phyloP scores from a whole-genome alignment of 2,329 filamentous ascomycete species.

The Chaetomium strumarium region DNA sequence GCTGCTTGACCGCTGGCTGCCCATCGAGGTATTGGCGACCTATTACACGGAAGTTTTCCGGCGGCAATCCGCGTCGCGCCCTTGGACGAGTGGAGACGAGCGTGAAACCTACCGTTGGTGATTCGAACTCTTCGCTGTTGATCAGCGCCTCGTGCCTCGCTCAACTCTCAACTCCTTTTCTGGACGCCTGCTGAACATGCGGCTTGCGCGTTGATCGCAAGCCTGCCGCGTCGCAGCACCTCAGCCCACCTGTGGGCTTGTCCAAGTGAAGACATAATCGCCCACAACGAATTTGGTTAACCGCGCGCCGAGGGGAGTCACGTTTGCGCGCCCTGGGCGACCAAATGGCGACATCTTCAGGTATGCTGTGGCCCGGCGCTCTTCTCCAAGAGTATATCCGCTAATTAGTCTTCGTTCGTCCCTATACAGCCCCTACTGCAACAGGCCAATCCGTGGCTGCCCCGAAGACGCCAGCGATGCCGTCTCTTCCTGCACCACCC shows the following conservation, averaged over 20 bases:
- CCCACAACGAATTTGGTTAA: background rate
- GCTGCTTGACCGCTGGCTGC: background rate
- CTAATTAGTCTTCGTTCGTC: constrained; percentile 4
- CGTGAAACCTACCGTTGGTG: constrained; percentile 3
- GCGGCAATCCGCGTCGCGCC: constrained; percentile 3
- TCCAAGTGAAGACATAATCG: background rate
- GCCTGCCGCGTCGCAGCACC: constrained; percentile 15
- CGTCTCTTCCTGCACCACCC: constrained; percentile 9
- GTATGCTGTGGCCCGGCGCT: constrained; percentile 3
- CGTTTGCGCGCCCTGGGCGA: background rate
- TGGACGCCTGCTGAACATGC: constrained; percentile 7
- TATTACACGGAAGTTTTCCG: background rate
- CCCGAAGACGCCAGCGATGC: background rate
- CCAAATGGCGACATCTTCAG: constrained; percentile 6
- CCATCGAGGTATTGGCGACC: background rate
- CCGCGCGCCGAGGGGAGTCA: background rate
- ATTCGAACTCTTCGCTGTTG: background rate
- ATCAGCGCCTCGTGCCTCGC: background rate
- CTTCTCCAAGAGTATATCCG: background rate
- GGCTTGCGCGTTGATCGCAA: constrained; percentile 9
- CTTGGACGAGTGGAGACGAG: constrained; percentile 10
- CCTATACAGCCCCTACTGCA: constrained; percentile 1
- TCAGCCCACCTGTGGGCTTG: background rate
- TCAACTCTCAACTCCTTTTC: background rate
- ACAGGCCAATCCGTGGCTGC: constrained; percentile 1